Conservation (phyloP, 768 basidiomycete genomes). For the Punctularia strigosozonata region DNA sequence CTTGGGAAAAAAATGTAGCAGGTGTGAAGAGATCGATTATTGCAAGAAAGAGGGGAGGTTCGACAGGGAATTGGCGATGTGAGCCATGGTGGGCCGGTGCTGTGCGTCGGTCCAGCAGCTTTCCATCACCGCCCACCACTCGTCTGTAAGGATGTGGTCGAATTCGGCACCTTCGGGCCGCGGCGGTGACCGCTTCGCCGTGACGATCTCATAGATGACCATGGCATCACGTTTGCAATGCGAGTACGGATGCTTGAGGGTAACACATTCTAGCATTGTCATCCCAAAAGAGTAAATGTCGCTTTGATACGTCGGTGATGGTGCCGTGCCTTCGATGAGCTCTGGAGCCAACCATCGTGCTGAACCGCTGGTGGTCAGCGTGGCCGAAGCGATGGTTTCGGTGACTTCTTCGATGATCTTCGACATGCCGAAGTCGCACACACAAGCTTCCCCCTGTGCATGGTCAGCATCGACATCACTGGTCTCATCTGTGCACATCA, state of each 20-base stretch:
- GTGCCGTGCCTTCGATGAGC: conserved; percentile 31
- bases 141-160: conserved; percentile 30
- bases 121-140: conserved; percentile 33
- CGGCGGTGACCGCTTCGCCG: conserved; percentile 25
- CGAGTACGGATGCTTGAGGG: conserved; percentile 38
- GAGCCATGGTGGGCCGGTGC: conserved; percentile 28
- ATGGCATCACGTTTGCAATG: conserved; percentile 36
- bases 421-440: conserved; percentile 57
- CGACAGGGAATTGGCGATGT: conserved; percentile 20
- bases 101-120: conserved; percentile 32
- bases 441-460: conserved; percentile 36
- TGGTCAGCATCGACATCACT: not conserved
- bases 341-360: conserved; percentile 56
- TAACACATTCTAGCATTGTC: conserved; percentile 47
- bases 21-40: not conserved
- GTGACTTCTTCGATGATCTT: conserved; percentile 49
- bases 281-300: conserved; percentile 52
- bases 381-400: conserved; percentile 32
- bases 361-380: conserved; percentile 32
- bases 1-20: not conserved
- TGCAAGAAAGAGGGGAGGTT: conserved; percentile 6
- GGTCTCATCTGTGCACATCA: not conserved
- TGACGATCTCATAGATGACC: conserved; percentile 34
- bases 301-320: conserved; percentile 30
- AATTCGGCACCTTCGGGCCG: conserved; percentile 27